A percentile compares a stretch with the other conserved stretches of the same genome.
Evolutionary conservation across 1,284 basidiomycete species (phyloP).

Genomic region (Chalciporus sp.): DNA sequence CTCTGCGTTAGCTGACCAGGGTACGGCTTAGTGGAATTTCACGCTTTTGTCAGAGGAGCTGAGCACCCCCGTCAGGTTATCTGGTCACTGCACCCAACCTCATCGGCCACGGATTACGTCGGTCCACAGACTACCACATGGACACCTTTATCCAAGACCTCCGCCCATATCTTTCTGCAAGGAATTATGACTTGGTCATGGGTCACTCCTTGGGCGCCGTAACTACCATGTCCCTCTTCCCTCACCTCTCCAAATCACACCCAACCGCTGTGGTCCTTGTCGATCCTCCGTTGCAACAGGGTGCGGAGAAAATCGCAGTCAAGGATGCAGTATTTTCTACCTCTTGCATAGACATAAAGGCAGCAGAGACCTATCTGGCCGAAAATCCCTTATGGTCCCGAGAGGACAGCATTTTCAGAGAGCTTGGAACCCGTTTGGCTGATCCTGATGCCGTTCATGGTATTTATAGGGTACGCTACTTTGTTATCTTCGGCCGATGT

Average conservation of each 20-base stretch:
- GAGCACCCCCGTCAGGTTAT: slow-evolving; percentile 14
- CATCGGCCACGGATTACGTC: slow-evolving; percentile 19
- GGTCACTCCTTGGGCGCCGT: slow-evolving; percentile 21
- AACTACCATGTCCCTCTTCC: slow-evolving; percentile 17
- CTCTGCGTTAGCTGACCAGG: slow-evolving; percentile 13
- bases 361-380: slow-evolving; percentile 6
- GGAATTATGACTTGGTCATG: slow-evolving; percentile 18
- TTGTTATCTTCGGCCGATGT: not conserved
- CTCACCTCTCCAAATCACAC: slow-evolving; percentile 9
- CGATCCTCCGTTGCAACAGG: slow-evolving; percentile 19
- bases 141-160: slow-evolving; percentile 16
- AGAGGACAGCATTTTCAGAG: slow-evolving; percentile 18
- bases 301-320: slow-evolving; percentile 6
- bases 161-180: slow-evolving; percentile 16
- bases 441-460: slow-evolving; percentile 13
- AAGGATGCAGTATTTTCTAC: slow-evolving; percentile 10
- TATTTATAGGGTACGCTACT: slow-evolving; percentile 12
- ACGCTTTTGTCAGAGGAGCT: not conserved
- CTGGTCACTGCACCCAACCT: slow-evolving; percentile 23
- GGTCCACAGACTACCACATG: slow-evolving; percentile 14
- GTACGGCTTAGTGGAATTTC: not conserved
- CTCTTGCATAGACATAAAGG: slow-evolving; percentile 11
- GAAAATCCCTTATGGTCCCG: slow-evolving; percentile 19
- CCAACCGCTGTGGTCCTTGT: slow-evolving; percentile 17
- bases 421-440: slow-evolving; percentile 15